A percentile compares a stretch with the other conserved stretches of the same genome.
Conservation (phyloP, 2,329 filamentous ascomycete genomes). For the Aureobasidium sp. region DNA sequence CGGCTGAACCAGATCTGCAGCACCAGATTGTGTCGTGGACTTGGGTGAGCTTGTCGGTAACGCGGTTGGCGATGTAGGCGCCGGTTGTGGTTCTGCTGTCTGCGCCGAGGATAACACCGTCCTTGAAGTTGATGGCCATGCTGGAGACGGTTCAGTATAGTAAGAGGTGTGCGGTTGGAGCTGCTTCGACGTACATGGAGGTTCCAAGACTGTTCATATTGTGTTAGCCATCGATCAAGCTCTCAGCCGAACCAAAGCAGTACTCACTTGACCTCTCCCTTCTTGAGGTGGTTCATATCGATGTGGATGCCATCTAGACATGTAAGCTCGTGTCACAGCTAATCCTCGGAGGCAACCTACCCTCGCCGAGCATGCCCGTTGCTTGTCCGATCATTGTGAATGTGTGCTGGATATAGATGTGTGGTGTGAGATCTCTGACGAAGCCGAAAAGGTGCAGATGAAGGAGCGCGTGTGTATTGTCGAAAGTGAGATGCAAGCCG, state of each 20-base stretch:
- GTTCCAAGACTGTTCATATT: conserved; percentile 68
- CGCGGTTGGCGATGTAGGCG: conserved; percentile 96
- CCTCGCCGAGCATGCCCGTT: conserved; percentile 37
- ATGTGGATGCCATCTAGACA: conserved; percentile 90
- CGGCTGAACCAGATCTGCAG: conserved; percentile 93
- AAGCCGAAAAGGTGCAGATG: neutral
- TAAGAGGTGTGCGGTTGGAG: conserved; percentile 18
- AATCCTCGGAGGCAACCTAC: conserved; percentile 21
- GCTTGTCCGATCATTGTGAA: conserved; percentile 29
- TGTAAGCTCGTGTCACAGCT: conserved; percentile 18
- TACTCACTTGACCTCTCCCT: conserved; percentile 94
- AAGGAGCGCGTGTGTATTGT: neutral
- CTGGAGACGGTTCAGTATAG: conserved; percentile 41
- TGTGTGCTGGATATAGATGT: conserved; percentile 15
- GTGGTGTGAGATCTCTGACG: neutral
- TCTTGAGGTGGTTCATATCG: conserved; percentile 98
- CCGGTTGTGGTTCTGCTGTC: conserved; percentile 97
- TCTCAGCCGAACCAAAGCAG: neutral
- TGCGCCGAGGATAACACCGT: conserved; percentile 94
- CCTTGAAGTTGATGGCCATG: conserved; percentile 99
- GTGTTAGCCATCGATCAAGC: conserved; percentile 22
- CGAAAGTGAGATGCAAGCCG: conserved; percentile 7
- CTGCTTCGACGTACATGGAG: conserved; percentile 66
- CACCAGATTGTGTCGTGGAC: conserved; percentile 99
- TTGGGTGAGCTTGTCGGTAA: conserved; percentile 97